Conservation (phyloP, 768 basidiomycete genomes). For the Melanogaster broomeanus region DNA sequence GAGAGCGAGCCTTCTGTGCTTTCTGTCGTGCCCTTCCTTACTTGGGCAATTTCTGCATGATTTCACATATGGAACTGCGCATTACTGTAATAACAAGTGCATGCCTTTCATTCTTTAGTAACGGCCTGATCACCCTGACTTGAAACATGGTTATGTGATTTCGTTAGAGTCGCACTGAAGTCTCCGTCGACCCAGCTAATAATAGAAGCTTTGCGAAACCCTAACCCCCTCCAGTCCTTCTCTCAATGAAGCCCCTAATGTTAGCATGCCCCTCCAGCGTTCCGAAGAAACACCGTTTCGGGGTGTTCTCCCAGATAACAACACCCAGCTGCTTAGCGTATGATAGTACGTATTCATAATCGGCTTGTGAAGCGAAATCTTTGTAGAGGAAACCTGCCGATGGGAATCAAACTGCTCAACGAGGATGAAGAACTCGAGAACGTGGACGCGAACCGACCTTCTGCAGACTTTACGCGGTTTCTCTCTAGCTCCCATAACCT, state of each 20-base stretch:
- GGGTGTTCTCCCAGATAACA: conserved; percentile 79
- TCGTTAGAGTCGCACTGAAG: neutral
- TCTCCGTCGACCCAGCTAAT: neutral
- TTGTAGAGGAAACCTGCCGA: conserved; percentile 82
- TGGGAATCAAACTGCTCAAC: neutral
- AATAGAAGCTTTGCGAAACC: neutral
- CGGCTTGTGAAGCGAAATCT: conserved; percentile 81
- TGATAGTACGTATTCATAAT: conserved; percentile 83
- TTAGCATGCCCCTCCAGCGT: conserved; percentile 75
- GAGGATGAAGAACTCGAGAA: conserved; percentile 5
- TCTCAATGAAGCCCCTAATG: conserved; percentile 79
- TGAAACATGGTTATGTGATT: conserved; percentile 16
- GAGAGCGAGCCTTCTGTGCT: conserved; percentile 18
- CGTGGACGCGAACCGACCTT: conserved; percentile 56
- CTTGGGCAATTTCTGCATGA: neutral
- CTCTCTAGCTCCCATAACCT: conserved; percentile 96
- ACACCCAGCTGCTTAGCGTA: conserved; percentile 84
- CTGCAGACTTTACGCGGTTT: conserved; percentile 84
- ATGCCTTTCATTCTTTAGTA: neutral
- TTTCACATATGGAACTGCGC: conserved; percentile 7
- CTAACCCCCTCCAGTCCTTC: conserved; percentile 50
- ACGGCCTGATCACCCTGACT: neutral
- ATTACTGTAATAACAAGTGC: conserved; percentile 11
- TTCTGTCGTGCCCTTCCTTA: conserved; percentile 10
- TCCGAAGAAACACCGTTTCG: conserved; percentile 81